phyloP scores from a whole-genome alignment of 345 rosid species.

The Eucalyptus erythrocorys region DNA sequence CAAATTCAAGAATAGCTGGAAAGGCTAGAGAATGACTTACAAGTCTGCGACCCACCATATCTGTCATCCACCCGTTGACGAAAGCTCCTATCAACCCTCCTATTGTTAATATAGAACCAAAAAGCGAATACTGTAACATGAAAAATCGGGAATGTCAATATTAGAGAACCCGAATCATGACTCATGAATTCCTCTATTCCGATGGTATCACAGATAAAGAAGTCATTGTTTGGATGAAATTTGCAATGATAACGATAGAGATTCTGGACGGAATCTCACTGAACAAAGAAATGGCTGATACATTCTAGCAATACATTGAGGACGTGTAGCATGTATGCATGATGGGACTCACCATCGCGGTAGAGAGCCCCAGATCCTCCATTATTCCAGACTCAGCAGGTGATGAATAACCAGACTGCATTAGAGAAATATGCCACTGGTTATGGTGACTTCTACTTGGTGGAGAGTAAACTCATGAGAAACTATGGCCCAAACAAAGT shows the following conservation, averaged over 20 bases:
- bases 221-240: not conserved
- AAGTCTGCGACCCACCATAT: conserved; percentile 15
- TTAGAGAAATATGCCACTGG: not conserved
- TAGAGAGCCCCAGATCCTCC: conserved; percentile 51
- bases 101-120: conserved; percentile 15
- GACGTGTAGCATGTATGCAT: not conserved
- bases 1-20: not conserved
- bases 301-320: not conserved
- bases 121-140: conserved; percentile 19
- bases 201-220: not conserved
- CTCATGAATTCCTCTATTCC: not conserved
- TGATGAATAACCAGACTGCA: conserved; percentile 49
- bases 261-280: not conserved
- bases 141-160: not conserved
- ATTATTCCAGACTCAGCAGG: conserved; percentile 53
- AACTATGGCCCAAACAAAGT: not conserved
- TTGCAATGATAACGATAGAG: not conserved
- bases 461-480: not conserved
- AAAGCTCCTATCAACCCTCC: conserved; percentile 24
- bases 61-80: conserved; percentile 15
- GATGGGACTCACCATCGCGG: conserved; percentile 26
- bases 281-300: not conserved
- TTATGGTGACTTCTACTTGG: not conserved
- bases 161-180: not conserved
- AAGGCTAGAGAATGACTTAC: conserved; percentile 2